These are phyloP conservation scores for Helianthus tuberosus DNA, from an alignment of 129 eudicot genomes.

Conservation along the genomic window DNA sequence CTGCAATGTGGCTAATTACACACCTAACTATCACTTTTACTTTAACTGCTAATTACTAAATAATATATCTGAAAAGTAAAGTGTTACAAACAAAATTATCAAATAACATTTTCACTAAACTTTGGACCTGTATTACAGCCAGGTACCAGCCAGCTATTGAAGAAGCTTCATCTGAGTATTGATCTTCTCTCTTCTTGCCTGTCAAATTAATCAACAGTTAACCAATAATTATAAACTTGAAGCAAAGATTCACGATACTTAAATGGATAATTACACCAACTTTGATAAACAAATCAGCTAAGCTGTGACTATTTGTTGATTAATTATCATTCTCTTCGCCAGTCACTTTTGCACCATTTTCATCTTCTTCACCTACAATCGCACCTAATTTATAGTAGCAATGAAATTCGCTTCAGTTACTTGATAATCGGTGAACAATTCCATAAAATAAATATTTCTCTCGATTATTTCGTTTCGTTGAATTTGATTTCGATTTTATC, in stretches of 20 bases:
- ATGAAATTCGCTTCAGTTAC: no score
- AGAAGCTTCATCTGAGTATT: conserved; percentile 95
- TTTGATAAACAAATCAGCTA: conserved; percentile 42
- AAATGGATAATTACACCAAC: neutral
- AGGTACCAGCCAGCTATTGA: conserved; percentile 96
- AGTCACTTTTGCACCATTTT: conserved; percentile 44
- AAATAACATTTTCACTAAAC: no score
- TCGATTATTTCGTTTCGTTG: conserved; percentile 76
- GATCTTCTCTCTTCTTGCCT: conserved; percentile 99
- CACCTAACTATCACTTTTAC: neutral
- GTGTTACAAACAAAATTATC: no score
- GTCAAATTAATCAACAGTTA: conserved; percentile 6
- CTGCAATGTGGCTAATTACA: neutral
- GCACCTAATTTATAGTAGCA: conserved; percentile 37
- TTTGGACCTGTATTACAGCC: conserved; percentile 82
- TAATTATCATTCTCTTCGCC: conserved; percentile 80
- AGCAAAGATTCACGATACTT: neutral
- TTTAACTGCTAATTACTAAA: neutral
- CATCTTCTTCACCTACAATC: conserved; percentile 62
- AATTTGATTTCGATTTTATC: conserved; percentile 25
- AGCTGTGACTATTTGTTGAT: conserved; percentile 98
- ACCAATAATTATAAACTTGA: neutral
- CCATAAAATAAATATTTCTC: conserved; percentile 28
- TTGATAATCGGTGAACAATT: conserved; percentile 3
- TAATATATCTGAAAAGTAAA: no score